A percentile compares a stretch with the other conserved stretches of the same genome.
These are phyloP conservation scores for Dioscorea dumetorum DNA, from an alignment of 106 monocot species.

Conservation along the genomic window DNA sequence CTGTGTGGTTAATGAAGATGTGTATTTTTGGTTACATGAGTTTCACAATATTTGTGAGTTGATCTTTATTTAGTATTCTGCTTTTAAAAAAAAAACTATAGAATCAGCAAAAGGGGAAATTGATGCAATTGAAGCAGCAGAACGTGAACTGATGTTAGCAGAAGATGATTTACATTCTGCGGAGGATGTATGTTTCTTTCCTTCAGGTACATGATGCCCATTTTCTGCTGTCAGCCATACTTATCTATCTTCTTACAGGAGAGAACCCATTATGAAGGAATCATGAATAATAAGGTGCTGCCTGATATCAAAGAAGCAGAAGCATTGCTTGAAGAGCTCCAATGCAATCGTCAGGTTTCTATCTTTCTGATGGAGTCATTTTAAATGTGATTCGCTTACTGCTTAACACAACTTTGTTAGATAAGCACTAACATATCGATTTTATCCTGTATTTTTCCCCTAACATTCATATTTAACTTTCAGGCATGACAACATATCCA, in stretches of 20 bases:
- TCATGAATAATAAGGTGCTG: conserved; percentile 87
- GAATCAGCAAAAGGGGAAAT: conserved; percentile 77
- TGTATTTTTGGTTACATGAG: no score
- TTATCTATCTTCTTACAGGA: conserved; percentile 36
- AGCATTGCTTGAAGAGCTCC: conserved; percentile 40
- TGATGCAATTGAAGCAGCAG: conserved; percentile 58
- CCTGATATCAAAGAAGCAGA: conserved; percentile 75
- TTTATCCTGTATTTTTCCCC: no score
- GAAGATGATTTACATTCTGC: conserved; percentile 58
- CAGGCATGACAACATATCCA: no score
- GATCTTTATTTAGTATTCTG: no score
- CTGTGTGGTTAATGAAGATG: no score
- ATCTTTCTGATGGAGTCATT: no score
- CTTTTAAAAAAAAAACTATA: conserved; percentile 16
- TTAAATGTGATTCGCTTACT: no score
- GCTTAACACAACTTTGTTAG: no score
- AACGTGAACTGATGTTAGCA: conserved; percentile 46
- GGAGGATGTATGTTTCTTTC: conserved; percentile 39
- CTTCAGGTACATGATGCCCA: background rate
- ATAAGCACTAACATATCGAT: no score
- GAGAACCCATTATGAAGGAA: conserved; percentile 67
- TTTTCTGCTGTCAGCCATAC: background rate
- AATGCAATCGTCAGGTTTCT: conserved; percentile 56
- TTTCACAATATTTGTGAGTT: no score
- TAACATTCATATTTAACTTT: no score